Percentiles rank a stretch among this genome's conserved stretches.
Evolutionary conservation across 2,329 filamentous ascomycete genomes (phyloP).

Genomic region (Alternaria conjuncta): DNA sequence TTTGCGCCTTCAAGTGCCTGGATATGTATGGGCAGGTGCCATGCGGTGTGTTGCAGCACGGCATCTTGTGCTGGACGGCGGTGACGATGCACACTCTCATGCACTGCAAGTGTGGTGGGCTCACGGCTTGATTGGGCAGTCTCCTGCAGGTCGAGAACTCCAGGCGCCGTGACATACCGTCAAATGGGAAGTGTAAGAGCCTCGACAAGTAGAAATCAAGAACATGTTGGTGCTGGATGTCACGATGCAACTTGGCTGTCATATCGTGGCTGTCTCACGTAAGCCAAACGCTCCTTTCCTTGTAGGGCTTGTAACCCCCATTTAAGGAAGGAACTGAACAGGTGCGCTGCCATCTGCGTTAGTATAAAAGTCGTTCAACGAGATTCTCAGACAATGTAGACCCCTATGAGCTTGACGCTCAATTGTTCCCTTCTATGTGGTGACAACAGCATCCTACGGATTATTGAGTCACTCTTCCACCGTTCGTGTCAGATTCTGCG

Average conservation of each 20-base stretch:
- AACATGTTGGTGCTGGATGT: not conserved
- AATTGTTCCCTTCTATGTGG: no score
- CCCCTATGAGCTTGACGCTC: no score
- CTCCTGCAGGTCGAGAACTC: not conserved
- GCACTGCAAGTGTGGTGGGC: not conserved
- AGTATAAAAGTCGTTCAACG: no score
- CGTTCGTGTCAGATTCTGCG: no score
- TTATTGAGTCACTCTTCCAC: no score
- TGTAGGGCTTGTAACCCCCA: no score
- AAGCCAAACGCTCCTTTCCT: no score
- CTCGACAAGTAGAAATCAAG: not conserved
- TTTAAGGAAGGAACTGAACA: no score
- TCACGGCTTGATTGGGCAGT: not conserved
- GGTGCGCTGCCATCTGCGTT: no score
- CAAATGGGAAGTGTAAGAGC: not conserved
- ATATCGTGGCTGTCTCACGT: not conserved
- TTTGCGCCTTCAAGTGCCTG: not conserved
- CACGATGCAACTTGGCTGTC: not conserved
- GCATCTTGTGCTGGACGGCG: not conserved
- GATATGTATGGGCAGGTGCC: not conserved
- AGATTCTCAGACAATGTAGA: no score
- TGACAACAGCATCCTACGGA: no score
- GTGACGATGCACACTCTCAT: not conserved
- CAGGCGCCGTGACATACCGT: not conserved
- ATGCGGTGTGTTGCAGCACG: not conserved